phyloP scores from a whole-genome alignment of 1,284 basidiomycete genomes.

The Naganishia cerealis region DNA sequence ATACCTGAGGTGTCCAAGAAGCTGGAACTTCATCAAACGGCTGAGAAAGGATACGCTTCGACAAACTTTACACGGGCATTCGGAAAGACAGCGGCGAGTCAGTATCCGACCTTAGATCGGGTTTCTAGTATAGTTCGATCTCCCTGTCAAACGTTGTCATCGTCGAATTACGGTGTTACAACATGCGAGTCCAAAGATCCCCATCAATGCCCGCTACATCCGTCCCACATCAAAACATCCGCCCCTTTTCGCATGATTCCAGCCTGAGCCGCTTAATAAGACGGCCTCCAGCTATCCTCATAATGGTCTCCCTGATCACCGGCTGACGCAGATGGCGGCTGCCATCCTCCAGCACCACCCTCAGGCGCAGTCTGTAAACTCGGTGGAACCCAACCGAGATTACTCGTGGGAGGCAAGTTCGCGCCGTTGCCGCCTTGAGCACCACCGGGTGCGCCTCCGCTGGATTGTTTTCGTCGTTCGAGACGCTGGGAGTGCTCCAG shows the following conservation, averaged over 20 bases:
- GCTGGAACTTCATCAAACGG: no score
- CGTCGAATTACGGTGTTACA: not conserved
- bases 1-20: not conserved
- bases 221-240: not conserved
- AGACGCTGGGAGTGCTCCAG: slow-evolving; percentile 78
- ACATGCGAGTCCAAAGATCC: not conserved
- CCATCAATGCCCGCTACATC: not conserved
- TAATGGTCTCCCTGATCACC: slow-evolving; percentile 24
- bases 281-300: slow-evolving; percentile 34
- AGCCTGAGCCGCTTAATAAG: not conserved
- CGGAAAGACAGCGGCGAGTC: not conserved
- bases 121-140: not conserved
- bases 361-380: slow-evolving; percentile 16
- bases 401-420: slow-evolving; percentile 11
- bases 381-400: slow-evolving; percentile 34
- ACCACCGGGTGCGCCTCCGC: slow-evolving; percentile 31
- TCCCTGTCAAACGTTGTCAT: not conserved
- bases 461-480: slow-evolving; percentile 62
- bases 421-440: slow-evolving; percentile 1
- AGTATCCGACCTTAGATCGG: not conserved
- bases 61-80: not conserved
- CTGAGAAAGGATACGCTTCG: not conserved
- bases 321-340: slow-evolving; percentile 21
- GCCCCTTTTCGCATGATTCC: not conserved
- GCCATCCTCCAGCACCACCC: slow-evolving; percentile 33